Evolutionary conservation across 83 land plant genomes (phyloP), one percentile per base, ranked within the genome.

Genomic region (Isoetes engelmannii): DNA sequence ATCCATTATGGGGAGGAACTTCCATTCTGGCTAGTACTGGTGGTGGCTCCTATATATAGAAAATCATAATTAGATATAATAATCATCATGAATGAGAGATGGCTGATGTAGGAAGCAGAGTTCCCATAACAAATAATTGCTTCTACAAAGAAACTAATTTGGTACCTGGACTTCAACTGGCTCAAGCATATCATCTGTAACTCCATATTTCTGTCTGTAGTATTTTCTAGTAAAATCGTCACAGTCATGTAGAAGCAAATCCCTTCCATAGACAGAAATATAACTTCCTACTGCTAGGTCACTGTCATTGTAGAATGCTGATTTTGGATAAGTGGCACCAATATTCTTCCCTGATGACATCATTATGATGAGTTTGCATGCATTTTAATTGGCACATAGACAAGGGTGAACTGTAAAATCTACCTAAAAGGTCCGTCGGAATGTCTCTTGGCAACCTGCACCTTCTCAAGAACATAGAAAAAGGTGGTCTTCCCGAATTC

Each of bases 171-270:
- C 81, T 12, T 73, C 63, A 2, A 78, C 67, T 8, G 66, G 61
- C 28, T 69, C 77, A 7, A 78, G 73, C 81, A 78, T 73, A 63
- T 78, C 81, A 57, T 73, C 81, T 7, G 72, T 50, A 45, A 66
- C 57, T 7, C 72, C 72, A 43, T 68, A 78, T 64, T 73, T 78
- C 18, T 46, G 49, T 44, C 64, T 69, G 68, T 78, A 78, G 57
- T 73, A 78, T 42, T 78, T 73, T 43, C 77, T 61, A 0, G 81
- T 78, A 48, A 78, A 78, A 45, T 78, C 81, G 47, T 78, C 81
- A 5, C 72, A 69, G 37, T 78, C 81, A 43, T 78, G 81, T 15
- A 78, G 18, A 0, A 78, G 73, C 81, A 78, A 61, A 56, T 78
- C 81, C 8, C 81, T 77, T 37, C 73, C 72, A 21, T 69, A 78